Evolutionary conservation across 495 filamentous ascomycete species (phyloP).

Genomic region (Penicillium fimorum): DNA sequence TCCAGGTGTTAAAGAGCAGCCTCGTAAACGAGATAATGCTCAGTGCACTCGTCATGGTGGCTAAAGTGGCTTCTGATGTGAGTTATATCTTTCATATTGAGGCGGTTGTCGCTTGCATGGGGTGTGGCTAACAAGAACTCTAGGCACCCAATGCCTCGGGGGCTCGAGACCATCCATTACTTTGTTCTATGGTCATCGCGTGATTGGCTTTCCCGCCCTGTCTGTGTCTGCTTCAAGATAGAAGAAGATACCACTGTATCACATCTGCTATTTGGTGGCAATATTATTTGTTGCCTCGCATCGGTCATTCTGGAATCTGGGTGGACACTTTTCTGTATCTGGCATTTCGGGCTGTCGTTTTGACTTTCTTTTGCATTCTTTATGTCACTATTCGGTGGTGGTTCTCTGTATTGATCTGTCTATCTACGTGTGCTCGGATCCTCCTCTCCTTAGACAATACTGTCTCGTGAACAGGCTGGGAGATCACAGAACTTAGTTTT

Average conservation of each 20-base stretch:
- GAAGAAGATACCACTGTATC: not conserved
- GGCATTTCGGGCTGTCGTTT: not conserved
- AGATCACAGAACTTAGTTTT: not conserved
- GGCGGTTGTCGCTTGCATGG: not conserved
- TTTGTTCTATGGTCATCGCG: not conserved
- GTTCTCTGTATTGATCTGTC: not conserved
- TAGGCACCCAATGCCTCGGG: not conserved
- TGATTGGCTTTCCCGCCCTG: not conserved
- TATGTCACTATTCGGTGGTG: not conserved
- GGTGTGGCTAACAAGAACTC: constrained; percentile 1
- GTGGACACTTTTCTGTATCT: not conserved
- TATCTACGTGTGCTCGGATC: not conserved
- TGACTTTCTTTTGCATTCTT: not conserved
- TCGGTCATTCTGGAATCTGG: constrained; percentile 1
- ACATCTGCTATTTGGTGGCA: constrained; percentile 2
- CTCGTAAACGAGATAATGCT: constrained; percentile 36
- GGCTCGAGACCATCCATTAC: not conserved
- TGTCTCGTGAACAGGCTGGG: not conserved
- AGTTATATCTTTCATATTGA: not conserved
- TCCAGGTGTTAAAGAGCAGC: constrained; percentile 36
- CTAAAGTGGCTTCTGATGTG: constrained; percentile 12
- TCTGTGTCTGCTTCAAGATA: not conserved
- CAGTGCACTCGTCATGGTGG: constrained; percentile 41
- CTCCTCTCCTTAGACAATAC: not conserved
- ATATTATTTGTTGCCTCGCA: constrained; percentile 1